Base-by-base conservation (phyloP, 257 asterid genomes). In the Petunia axillaris region DNA sequence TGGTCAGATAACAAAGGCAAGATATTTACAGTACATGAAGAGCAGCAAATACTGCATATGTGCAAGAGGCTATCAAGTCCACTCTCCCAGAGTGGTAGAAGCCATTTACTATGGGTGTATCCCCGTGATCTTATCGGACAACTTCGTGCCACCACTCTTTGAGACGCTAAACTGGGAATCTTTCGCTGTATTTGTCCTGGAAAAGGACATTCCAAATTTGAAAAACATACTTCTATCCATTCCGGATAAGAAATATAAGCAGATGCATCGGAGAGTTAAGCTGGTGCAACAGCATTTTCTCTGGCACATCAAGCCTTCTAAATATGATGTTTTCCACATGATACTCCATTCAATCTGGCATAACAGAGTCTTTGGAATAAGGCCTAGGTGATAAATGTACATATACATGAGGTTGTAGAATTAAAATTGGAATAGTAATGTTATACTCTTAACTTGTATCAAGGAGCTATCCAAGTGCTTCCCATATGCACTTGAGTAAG, bases 151-250 rank as follows among this genome's bases (percentile, higher is more conserved):
- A 39, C 91, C 90, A 5, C 85, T 86, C 57, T 77, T 86, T n/a
- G 88, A 88, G 83, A 80, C 81, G n/a, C 59, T 88, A 85, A 80
- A 86, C 48, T 88, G 91, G 91, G 85, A 83, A 77, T 81, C 89
- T 9, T 86, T 86, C 36, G 84, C 90, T 25, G 87, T 88, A 43
- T 86, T 88, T 37, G 25, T 86, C 15, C 39, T 63, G 38, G 91
- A 84, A 77, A 68, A 85, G 59, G 89, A 86, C 53, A 86, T 88
- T 50, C 90, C 86, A 7, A 83, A 83, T 40, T 74, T 84, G 88
- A 86, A 83, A 88, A 83, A 25, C 4, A 83, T 85, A 67, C 84
- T 88, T 75, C 85, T 67, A n/a, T 79, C 88, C 4, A 86, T 88
- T 41, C 54, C 89, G 1, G 84, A 80, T 2, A 80, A 83, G 25